Base-by-base conservation (phyloP, 225 moss, liverwort and hornwort genomes). In the Thuidium tamariscinum region DNA sequence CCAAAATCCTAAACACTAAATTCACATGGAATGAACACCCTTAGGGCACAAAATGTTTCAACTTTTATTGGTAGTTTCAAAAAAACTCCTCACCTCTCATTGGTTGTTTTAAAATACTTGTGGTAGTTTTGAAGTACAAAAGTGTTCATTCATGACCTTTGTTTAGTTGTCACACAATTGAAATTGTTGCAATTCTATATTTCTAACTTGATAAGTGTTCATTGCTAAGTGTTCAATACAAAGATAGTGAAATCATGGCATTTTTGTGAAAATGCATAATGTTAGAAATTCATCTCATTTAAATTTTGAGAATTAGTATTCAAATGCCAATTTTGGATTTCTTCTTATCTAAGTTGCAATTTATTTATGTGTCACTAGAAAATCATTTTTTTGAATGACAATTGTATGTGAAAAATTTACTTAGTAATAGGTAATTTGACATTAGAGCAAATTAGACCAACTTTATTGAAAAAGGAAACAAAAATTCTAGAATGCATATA, bases 401-500 rank as follows among this genome's bases (percentile, higher is more conserved):
- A 20, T 7, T 13, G 12, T 12, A 12, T 49, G 12, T 7, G 4
- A 34, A 11, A 20, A 20, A 12, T 4, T 49, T 49, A 4, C 32
- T 49, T 0, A 0, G 2, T 4, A 20, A 12, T 7, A 32, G 6
- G 4, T 20, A 1, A 49, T 49, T 7, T 6, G 1, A 48, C 6
- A 46, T 72, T 6, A 2, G 11, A 46, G 6, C 0, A 70, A 42
- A 30, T 7, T 0, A 4, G 3, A 8, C 41, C 23, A 41, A n/a
- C 4, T 69, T 69, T 41, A 21, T 44, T 25, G n/a, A 30, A 46
- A 46, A 9, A 8, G 13, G 7, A 16, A 25, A 69, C 4, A 8
- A 0, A 18, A 48, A 6, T 30, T 19, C 10, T 0, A 19, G 0
- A 30, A 10, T 11, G 20, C 1, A 49, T 49, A 1, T 2, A 17